Evolutionary conservation across 306 rosid genomes (phyloP), one percentile per base, ranked within the genome.

Genomic region (Castanospermum australe): DNA sequence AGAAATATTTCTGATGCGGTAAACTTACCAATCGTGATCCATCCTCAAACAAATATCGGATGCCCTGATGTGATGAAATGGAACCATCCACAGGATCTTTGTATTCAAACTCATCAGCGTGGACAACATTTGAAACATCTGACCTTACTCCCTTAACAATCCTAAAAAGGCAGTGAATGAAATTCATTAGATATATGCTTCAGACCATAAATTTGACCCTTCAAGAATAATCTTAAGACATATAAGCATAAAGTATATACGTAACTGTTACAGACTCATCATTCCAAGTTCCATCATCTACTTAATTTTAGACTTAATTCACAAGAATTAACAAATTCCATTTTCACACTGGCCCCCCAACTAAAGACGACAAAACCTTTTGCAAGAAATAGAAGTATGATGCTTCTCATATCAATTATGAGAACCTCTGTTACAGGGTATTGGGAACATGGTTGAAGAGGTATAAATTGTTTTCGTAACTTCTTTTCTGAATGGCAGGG

Each of bases 11-110:
- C 9, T 67, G 5, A 7, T 48, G 35, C 60, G 44, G 79, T 76
- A 60, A 82, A 82, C 96, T 85, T 80, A 96, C 99, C 97, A 96
- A 87, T 89, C 98, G 90, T 24, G 99, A 96, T 44, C 99, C 99
- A 71, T 96, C 99, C 93, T 89, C 96, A 67, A 96, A 96, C 87
- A 96, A 73, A 84, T 96, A 96, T 59, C 99, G 93, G 80, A 96
- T 93, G 54, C 98, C 99, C 85, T 96, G 99, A 84, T 96, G 98
- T 77, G 91, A 91, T 39, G 98, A 93, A 68, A 96, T 51, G 80
- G 97, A 96, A 13, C 97, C 94, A 78, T 93, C 99, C 76, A 96
- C 96, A 12, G 98, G 88, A 86, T 96, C 99, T 67, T 91, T 93
- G 87, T 96, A 96, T 61, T 96, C 99, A 72, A 96, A 96, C 69